Evolutionary conservation across 2,329 filamentous ascomycete genomes (phyloP).

Genomic region (Trichophyton mentagrophytes): DNA sequence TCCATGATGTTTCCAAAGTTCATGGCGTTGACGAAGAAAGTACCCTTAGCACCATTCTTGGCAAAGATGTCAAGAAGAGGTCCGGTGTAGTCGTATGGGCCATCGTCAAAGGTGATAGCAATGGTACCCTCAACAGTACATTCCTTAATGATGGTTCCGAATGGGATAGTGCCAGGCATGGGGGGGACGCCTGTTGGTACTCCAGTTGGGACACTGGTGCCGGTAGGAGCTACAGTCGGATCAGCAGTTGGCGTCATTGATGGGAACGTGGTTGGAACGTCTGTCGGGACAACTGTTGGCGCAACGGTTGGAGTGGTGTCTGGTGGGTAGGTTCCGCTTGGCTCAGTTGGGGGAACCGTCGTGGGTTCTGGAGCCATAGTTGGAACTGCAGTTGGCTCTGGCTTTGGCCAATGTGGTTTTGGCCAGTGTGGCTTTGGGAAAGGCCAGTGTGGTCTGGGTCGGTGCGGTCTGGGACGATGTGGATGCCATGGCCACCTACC

Average conservation of each 20-base stretch:
- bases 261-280: neutral
- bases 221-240: neutral
- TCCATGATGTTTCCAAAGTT: slow-evolving; percentile 8
- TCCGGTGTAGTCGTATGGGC: slow-evolving; percentile 57
- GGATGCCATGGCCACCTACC: neutral
- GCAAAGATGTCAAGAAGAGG: slow-evolving; percentile 56
- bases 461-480: neutral
- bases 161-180: neutral
- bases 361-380: neutral
- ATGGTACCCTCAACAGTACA: slow-evolving; percentile 44
- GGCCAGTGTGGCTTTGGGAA: neutral
- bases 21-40: slow-evolving; percentile 72
- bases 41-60: slow-evolving; percentile 55
- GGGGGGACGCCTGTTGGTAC: neutral
- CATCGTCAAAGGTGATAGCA: slow-evolving; percentile 81
- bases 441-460: neutral
- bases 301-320: neutral
- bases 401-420: neutral
- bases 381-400: neutral
- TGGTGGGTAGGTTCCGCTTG: neutral
- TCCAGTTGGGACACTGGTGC: neutral
- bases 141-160: slow-evolving; percentile 11
- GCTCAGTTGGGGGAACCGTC: neutral
- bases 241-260: neutral
- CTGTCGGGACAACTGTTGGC: neutral